These are phyloP conservation scores for Rhipidocladum racemiflorum DNA, from an alignment of 176 grass and related monocot species.

Conservation along the genomic window DNA sequence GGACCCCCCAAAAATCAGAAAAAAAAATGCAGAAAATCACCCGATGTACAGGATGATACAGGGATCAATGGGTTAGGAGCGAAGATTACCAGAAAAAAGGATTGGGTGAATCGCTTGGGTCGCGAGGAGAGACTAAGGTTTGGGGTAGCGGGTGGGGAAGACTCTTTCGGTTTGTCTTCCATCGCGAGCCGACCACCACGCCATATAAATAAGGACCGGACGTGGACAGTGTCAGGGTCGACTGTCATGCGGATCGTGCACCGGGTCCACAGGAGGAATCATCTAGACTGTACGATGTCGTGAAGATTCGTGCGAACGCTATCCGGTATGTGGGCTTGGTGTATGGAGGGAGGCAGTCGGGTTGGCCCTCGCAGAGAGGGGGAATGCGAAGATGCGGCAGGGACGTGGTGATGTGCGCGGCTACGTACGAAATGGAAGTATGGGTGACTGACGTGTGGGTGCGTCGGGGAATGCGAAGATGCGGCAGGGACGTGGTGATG, in stretches of 20 bases:
- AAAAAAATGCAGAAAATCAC: background rate
- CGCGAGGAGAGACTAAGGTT: conserved; percentile 33
- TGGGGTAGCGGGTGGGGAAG: background rate
- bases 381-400: background rate
- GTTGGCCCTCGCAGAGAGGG: background rate
- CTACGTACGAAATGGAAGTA: background rate
- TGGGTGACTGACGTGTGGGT: no score
- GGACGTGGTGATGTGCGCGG: background rate
- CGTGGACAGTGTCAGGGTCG: background rate
- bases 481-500: background rate
- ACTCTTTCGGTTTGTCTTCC: background rate
- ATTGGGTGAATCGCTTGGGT: background rate
- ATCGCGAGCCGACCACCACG: conserved; percentile 28
- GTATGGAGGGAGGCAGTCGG: background rate
- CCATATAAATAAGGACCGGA: conserved; percentile 17
- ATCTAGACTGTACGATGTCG: background rate
- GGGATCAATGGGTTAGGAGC: background rate
- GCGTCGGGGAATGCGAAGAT: background rate
- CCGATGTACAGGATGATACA: background rate
- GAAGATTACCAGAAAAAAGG: conserved; percentile 25
- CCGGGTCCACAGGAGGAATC: background rate
- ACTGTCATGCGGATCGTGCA: background rate
- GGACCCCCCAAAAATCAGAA: background rate
- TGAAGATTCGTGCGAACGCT: background rate
- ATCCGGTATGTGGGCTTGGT: background rate